Conservation (phyloP, 2,329 filamentous ascomycete species). For the Beauveria pseudobassiana region DNA sequence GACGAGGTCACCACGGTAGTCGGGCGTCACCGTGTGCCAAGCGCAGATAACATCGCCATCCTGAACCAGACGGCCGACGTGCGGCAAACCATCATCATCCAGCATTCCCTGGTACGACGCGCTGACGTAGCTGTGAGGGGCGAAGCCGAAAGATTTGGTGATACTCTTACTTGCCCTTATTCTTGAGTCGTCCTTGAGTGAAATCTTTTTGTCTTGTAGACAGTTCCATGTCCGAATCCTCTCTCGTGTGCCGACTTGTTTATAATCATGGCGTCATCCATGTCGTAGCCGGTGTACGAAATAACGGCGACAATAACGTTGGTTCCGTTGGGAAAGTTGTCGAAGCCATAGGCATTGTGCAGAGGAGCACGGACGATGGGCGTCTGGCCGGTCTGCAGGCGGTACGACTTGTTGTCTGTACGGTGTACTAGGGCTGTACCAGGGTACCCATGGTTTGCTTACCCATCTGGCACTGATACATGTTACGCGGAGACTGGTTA, state of each 20-base stretch:
- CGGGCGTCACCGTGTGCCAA: conserved; percentile 79
- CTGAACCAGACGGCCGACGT: conserved; percentile 67
- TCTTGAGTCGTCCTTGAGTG: conserved; percentile 71
- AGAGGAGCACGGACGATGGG: conserved; percentile 86
- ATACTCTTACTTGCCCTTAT: conserved; percentile 60
- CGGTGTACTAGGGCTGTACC: conserved; percentile 77
- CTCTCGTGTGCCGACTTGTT: conserved; percentile 96
- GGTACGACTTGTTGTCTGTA: conserved; percentile 96
- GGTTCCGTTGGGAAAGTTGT: conserved; percentile 95
- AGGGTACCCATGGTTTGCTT: conserved; percentile 98
- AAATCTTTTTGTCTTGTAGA: conserved; percentile 97
- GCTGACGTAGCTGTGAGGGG: conserved; percentile 66
- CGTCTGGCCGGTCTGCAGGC: conserved; percentile 90
- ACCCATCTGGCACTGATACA: conserved; percentile 99
- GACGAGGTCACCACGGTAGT: conserved; percentile 68
- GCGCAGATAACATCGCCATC: conserved; percentile 83
- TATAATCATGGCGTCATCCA: conserved; percentile 99
- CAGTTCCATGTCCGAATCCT: conserved; percentile 89
- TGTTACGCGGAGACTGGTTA: conserved; percentile 97
- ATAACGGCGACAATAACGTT: conserved; percentile 97
- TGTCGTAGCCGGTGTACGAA: conserved; percentile 97
- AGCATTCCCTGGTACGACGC: conserved; percentile 64
- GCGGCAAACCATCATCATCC: conserved; percentile 81
- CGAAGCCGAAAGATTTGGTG: conserved; percentile 84
- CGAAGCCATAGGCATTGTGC: conserved; percentile 92